Evolutionary conservation across 2,329 filamentous ascomycete species (phyloP).

Genomic region (Tolypocladium amazonense): DNA sequence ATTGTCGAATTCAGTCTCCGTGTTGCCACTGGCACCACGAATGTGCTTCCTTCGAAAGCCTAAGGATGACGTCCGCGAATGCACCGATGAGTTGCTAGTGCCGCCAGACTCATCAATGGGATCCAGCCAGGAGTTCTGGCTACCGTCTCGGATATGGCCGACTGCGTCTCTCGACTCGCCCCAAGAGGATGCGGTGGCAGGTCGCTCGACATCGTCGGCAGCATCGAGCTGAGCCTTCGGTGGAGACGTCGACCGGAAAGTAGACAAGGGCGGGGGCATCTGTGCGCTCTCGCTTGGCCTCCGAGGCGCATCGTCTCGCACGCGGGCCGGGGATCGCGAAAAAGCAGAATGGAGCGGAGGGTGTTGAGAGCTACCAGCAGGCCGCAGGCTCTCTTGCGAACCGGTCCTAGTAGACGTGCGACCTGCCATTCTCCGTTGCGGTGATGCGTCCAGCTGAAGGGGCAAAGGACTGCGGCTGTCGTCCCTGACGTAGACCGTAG

Average conservation of each 20-base stretch:
- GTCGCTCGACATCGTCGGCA: constrained; percentile 2
- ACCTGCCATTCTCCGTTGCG: constrained; percentile 9
- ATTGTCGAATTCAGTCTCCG: constrained; percentile 85
- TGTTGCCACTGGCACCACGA: constrained; percentile 56
- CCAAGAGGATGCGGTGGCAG: constrained; percentile 9
- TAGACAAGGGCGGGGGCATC: constrained; percentile 63
- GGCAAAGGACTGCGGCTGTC: constrained; percentile 11
- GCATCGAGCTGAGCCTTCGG: constrained; percentile 12
- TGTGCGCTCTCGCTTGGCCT: constrained; percentile 42
- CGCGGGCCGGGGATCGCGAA: constrained; percentile 32
- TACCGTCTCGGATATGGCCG: constrained; percentile 46
- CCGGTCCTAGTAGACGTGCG: constrained; percentile 12
- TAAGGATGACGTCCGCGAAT: constrained; percentile 66
- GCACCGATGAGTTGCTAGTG: constrained; percentile 68
- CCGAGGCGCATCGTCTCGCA: constrained; percentile 28
- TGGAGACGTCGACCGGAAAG: constrained; percentile 44
- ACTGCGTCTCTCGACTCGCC: constrained; percentile 8
- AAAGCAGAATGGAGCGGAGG: constrained; percentile 41
- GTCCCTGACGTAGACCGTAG: constrained; percentile 31
- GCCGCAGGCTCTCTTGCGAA: constrained; percentile 12
- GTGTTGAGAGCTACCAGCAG: constrained; percentile 13
- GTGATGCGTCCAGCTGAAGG: constrained; percentile 11
- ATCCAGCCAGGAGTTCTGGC: constrained; percentile 85
- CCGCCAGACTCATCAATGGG: constrained; percentile 84
- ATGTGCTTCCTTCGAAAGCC: constrained; percentile 60